phyloP scores from a whole-genome alignment of 768 basidiomycete genomes.

The Phylloporus arenicola region DNA sequence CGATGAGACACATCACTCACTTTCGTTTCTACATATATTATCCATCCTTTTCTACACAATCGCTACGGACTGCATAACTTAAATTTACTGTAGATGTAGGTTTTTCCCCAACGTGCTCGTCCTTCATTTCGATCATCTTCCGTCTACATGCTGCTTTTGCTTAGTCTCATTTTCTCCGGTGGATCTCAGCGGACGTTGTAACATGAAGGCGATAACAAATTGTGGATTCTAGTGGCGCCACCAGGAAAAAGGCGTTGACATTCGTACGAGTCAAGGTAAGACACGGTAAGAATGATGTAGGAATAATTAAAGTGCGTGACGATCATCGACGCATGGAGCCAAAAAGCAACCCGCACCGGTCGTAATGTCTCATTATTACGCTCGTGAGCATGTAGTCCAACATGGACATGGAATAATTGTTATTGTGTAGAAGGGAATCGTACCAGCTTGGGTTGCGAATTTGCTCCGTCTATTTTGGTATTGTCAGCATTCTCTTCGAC shows the following conservation, averaged over 20 bases:
- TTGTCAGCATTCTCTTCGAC: neutral
- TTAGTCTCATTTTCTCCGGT: constrained; percentile 12
- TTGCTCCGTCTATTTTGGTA: neutral
- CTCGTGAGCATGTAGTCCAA: constrained; percentile 1
- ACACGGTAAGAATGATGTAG: neutral
- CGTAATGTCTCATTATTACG: neutral
- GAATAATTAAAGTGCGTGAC: neutral
- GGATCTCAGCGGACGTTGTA: constrained; percentile 12
- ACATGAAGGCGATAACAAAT: constrained; percentile 3
- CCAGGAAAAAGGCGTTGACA: neutral
- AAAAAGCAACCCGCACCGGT: neutral
- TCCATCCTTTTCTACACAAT: constrained; percentile 2
- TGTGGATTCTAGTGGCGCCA: constrained; percentile 13
- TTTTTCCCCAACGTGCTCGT: neutral
- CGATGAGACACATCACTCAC: neutral
- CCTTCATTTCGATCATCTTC: constrained; percentile 8
- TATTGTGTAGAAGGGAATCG: constrained; percentile 35
- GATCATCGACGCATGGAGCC: neutral
- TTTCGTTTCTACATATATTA: constrained; percentile 8
- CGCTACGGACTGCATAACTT: constrained; percentile 11
- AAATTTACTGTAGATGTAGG: constrained; percentile 3
- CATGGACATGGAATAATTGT: constrained; percentile 20
- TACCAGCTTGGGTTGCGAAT: constrained; percentile 17
- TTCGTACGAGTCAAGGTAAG: neutral
- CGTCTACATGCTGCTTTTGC: constrained; percentile 7